A percentile compares a stretch with the other conserved stretches of the same genome.
phyloP scores from a whole-genome alignment of 306 rosid species.

The Lithocarpus polystachyus region DNA sequence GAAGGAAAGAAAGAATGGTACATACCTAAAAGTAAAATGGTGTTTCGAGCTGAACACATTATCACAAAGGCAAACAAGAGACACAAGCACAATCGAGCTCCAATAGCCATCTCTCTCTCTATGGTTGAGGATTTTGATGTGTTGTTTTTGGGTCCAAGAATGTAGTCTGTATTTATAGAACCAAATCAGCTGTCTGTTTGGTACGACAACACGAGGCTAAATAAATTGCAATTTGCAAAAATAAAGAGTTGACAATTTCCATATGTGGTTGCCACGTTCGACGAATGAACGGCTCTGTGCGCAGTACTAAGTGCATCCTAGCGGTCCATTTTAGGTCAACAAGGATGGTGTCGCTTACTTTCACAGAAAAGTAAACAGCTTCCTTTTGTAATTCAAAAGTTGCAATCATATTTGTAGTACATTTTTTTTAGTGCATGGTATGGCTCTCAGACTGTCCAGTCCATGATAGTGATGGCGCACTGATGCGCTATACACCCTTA shows the following conservation, averaged over 20 bases:
- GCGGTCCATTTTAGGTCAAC: neutral
- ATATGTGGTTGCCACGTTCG: neutral
- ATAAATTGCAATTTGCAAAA: neutral
- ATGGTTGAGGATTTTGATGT: neutral
- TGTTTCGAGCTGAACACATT: conserved; percentile 16
- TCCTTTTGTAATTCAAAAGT: neutral
- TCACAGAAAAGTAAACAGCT: neutral
- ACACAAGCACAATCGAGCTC: conserved; percentile 23
- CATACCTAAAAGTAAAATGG: conserved; percentile 23
- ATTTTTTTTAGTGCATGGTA: neutral
- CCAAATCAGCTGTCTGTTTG: neutral
- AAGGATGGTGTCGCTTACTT: neutral
- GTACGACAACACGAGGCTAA: neutral
- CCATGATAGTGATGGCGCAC: neutral
- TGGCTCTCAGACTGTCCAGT: neutral
- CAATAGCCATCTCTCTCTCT: conserved; percentile 28
- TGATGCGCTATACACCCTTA: neutral
- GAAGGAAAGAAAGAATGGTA: too few species aligned
- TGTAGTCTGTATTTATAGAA: neutral
- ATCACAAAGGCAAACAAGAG: conserved; percentile 30
- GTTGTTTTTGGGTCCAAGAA: neutral
- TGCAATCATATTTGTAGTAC: neutral
- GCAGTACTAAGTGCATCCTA: neutral
- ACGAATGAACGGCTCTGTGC: too few species aligned
- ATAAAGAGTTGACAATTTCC: neutral